Conservation (phyloP, 176 grass and related monocot genomes). For the Phragmites australis region DNA sequence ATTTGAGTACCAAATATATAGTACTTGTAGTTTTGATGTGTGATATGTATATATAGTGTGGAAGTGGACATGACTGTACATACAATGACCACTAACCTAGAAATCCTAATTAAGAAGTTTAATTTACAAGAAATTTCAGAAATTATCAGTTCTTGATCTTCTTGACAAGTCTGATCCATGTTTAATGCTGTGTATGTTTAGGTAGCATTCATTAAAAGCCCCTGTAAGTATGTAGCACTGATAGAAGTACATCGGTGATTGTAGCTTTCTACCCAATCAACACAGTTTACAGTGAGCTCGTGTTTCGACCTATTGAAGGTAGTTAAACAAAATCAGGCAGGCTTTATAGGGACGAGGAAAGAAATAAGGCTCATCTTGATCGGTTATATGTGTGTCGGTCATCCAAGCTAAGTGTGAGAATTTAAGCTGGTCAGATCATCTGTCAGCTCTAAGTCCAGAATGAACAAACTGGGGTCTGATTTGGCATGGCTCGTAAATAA, state of each 20-base stretch:
- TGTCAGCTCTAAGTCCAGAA: background rate
- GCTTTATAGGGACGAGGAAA: too few relatives aligned
- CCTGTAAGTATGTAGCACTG: too few relatives aligned
- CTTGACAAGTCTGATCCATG: background rate
- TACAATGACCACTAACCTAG: background rate
- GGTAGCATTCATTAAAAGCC: background rate
- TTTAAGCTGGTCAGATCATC: too few relatives aligned
- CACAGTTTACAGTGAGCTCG: too few relatives aligned
- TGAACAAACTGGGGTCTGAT: background rate
- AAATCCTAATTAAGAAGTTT: background rate
- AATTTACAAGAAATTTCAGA: background rate
- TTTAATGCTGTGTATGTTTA: background rate
- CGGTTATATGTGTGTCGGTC: background rate
- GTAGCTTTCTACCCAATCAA: background rate
- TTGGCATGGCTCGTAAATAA: background rate
- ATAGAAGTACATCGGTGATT: too few relatives aligned
- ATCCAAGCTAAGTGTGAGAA: background rate
- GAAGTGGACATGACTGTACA: background rate
- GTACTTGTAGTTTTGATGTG: background rate
- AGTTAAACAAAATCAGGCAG: too few relatives aligned
- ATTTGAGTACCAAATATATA: background rate
- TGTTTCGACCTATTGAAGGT: too few relatives aligned
- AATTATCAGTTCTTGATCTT: too few relatives aligned
- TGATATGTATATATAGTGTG: background rate
- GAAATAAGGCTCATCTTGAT: background rate